Conservation (phyloP, 2,329 filamentous ascomycete species). For the Colletotrichum simmondsii region DNA sequence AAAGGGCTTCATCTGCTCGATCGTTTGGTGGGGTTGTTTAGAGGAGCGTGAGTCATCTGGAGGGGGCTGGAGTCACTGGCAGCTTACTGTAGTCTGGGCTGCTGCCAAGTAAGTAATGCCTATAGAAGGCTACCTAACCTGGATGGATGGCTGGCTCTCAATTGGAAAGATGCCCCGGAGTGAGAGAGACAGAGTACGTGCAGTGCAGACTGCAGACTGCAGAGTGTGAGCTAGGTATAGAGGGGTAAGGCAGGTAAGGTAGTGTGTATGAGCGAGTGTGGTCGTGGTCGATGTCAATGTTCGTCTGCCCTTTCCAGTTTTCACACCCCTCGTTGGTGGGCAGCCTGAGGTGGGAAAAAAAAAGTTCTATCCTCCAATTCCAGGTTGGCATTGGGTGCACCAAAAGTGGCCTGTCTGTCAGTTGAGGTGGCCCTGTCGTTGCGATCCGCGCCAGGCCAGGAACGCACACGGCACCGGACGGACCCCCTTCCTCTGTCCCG, state of each 20-base stretch:
- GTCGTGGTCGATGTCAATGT: conserved; percentile 1
- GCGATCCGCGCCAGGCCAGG: conserved; percentile 21
- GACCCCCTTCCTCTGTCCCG: not conserved
- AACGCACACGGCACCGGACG: conserved; percentile 1
- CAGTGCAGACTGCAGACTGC: not conserved
- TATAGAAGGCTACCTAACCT: not conserved
- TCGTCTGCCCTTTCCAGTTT: not conserved
- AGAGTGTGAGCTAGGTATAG: not conserved
- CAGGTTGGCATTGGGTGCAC: not conserved
- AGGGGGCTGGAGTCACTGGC: not conserved
- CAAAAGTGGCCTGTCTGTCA: not conserved
- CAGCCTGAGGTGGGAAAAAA: not conserved
- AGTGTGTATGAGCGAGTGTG: not conserved
- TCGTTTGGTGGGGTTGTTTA: conserved; percentile 29
- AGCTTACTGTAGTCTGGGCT: not conserved
- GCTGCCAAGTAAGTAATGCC: not conserved
- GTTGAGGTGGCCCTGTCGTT: conserved; percentile 7
- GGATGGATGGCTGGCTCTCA: not conserved
- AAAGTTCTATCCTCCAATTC: not conserved
- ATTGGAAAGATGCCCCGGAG: not conserved
- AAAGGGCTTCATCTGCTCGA: conserved; percentile 35
- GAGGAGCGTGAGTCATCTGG: conserved; percentile 35
- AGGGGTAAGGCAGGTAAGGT: conserved; percentile 4
- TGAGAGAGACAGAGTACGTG: not conserved
- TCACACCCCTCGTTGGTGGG: not conserved